Evolutionary conservation across 225 moss, liverwort and hornwort genomes (phyloP).

Genomic region (Asterella californica): DNA sequence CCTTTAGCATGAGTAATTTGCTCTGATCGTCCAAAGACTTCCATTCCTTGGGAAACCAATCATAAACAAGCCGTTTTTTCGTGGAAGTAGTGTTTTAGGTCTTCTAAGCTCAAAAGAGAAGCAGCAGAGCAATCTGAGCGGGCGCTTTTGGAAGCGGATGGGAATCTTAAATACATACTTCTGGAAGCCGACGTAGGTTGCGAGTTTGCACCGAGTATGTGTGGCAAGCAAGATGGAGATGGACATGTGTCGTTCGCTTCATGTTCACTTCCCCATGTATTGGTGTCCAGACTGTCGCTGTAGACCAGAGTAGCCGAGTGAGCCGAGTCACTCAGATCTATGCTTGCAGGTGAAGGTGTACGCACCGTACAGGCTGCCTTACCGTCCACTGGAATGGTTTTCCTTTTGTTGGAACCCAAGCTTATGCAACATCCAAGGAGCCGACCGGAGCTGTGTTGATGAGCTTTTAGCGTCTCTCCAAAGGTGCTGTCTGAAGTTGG

Average conservation of each 20-base stretch:
- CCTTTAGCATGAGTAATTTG: background rate
- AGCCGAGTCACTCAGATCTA: slow-evolving; percentile 3
- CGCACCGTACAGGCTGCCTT: too few relatives aligned
- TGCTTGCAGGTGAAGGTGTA: background rate
- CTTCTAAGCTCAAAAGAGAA: background rate
- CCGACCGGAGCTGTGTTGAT: background rate
- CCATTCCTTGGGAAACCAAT: background rate
- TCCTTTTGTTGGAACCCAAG: too few relatives aligned
- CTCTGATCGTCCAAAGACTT: too few relatives aligned
- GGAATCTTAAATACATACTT: background rate
- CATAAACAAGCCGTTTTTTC: background rate
- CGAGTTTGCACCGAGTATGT: background rate
- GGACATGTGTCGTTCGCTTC: background rate
- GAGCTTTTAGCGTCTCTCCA: background rate
- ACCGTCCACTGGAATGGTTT: background rate
- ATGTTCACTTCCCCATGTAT: background rate
- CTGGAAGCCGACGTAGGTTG: background rate
- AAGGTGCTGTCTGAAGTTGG: background rate
- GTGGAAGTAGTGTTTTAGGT: slow-evolving; percentile 3
- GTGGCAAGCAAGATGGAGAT: background rate
- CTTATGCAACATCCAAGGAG: background rate
- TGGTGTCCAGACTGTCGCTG: background rate
- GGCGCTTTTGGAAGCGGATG: background rate
- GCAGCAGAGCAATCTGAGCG: slow-evolving; percentile 1
- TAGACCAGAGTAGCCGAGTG: background rate